Evolutionary conservation across 2,329 filamentous ascomycete species (phyloP).

Genomic region (Trichophyton schoenleinii): DNA sequence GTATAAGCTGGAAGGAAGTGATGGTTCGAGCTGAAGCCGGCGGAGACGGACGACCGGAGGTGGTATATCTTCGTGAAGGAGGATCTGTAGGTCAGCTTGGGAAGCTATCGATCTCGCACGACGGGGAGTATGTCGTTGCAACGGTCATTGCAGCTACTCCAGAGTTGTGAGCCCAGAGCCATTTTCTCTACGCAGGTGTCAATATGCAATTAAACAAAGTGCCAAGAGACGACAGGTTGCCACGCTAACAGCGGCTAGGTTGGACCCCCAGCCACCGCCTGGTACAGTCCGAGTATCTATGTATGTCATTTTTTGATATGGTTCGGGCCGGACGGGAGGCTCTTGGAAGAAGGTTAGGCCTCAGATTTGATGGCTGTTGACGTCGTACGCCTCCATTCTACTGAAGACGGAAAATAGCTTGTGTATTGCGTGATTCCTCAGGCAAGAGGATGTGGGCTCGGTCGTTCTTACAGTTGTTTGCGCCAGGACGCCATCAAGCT

Average conservation of each 20-base stretch:
- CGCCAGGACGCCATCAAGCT: neutral
- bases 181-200: too few relatives aligned
- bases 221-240: too few relatives aligned
- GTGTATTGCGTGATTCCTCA: neutral
- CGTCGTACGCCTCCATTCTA: neutral
- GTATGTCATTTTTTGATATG: too few relatives aligned
- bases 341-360: too few relatives aligned
- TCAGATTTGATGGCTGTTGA: too few relatives aligned
- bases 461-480: too few relatives aligned
- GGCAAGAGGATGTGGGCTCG: neutral
- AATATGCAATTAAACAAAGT: too few relatives aligned
- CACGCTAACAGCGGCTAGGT: too few relatives aligned
- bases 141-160: slow-evolving; percentile 51
- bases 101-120: slow-evolving; percentile 72
- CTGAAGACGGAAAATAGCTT: slow-evolving; percentile 9
- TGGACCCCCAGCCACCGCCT: too few relatives aligned
- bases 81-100: slow-evolving; percentile 43
- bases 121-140: slow-evolving; percentile 62
- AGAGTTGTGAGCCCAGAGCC: slow-evolving; percentile 35
- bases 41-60: slow-evolving; percentile 24
- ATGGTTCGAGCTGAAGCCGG: slow-evolving; percentile 25
- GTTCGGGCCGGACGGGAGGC: too few relatives aligned
- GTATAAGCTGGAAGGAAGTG: slow-evolving; percentile 52
- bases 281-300: too few relatives aligned
- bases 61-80: slow-evolving; percentile 24